Evolutionary conservation across 2,329 filamentous ascomycete species (phyloP).

Genomic region (Penicillium capsulatum): DNA sequence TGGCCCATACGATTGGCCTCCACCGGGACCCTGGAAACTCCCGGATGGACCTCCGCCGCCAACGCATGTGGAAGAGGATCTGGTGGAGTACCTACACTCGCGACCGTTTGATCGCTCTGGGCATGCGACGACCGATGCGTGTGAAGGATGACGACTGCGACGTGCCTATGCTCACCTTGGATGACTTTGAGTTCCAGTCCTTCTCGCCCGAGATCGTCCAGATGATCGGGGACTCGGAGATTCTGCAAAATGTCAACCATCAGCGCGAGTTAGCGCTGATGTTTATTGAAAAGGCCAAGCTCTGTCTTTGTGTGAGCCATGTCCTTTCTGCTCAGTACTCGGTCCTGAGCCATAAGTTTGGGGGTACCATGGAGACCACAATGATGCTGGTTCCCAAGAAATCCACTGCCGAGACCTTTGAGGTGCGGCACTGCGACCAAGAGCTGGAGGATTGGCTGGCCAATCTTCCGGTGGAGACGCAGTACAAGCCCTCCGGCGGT

Average conservation of each 20-base stretch:
- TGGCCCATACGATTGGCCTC: slow-evolving; percentile 88
- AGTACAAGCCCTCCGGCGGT: slow-evolving; percentile 63
- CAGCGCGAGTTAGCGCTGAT: slow-evolving; percentile 77
- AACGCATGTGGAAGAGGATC: slow-evolving; percentile 86
- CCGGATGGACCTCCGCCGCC: slow-evolving; percentile 67
- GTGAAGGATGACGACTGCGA: slow-evolving; percentile 94
- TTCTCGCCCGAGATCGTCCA: slow-evolving; percentile 65
- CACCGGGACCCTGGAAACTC: slow-evolving; percentile 80
- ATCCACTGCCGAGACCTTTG: slow-evolving; percentile 72
- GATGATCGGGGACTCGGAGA: slow-evolving; percentile 64
- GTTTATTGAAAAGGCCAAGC: slow-evolving; percentile 87
- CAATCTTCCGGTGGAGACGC: slow-evolving; percentile 66
- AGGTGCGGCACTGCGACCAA: slow-evolving; percentile 72
- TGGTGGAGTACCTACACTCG: slow-evolving; percentile 99
- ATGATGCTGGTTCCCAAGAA: slow-evolving; percentile 94
- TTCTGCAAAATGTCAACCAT: slow-evolving; percentile 66
- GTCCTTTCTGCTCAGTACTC: slow-evolving; percentile 91
- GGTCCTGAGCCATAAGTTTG: slow-evolving; percentile 76
- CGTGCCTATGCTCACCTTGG: slow-evolving; percentile 79
- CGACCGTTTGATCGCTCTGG: slow-evolving; percentile 84
- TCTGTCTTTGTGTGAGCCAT: slow-evolving; percentile 83
- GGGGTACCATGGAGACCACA: slow-evolving; percentile 65
- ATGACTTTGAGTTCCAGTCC: slow-evolving; percentile 75
- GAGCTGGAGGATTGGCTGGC: slow-evolving; percentile 75
- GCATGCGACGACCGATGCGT: slow-evolving; percentile 86